Evolutionary conservation across 768 basidiomycete genomes (phyloP).

Genomic region (Pisolithus microcarpus): DNA sequence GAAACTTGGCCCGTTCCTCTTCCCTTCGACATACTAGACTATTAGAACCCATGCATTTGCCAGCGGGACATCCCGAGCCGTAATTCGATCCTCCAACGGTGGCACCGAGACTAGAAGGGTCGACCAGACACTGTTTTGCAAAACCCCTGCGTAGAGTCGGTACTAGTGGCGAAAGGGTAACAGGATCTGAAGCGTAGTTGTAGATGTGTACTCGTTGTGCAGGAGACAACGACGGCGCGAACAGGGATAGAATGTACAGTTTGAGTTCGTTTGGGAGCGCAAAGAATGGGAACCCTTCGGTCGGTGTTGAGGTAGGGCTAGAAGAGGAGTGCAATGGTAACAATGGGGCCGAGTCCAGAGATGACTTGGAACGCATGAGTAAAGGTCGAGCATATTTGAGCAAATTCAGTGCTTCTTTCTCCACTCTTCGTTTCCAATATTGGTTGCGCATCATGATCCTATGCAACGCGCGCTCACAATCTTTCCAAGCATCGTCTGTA

Average conservation of each 20-base stretch:
- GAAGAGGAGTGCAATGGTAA: conserved; percentile 11
- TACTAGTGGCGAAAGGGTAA: conserved; percentile 42
- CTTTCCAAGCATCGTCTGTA: conserved; percentile 26
- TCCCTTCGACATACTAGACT: conserved; percentile 36
- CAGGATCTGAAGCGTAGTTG: conserved; percentile 40
- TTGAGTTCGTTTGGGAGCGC: conserved; percentile 53
- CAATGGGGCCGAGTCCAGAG: conserved; percentile 3
- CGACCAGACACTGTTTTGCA: conserved; percentile 13
- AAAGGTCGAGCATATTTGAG: conserved; percentile 43
- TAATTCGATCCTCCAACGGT: conserved; percentile 7
- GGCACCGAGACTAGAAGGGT: conserved; percentile 15
- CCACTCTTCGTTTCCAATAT: conserved; percentile 37
- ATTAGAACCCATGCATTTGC: conserved; percentile 35
- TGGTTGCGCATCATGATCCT: conserved; percentile 40
- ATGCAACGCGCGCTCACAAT: conserved; percentile 28
- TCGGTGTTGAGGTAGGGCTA: conserved; percentile 9
- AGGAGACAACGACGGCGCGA: conserved; percentile 50
- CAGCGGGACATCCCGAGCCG: conserved; percentile 23
- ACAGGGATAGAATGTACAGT: conserved; percentile 46
- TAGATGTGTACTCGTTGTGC: conserved; percentile 51
- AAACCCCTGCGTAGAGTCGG: conserved; percentile 23
- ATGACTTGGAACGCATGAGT: conserved; percentile 29
- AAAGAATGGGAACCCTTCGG: conserved; percentile 30
- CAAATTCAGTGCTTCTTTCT: conserved; percentile 44
- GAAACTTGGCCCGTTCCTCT: conserved; percentile 37